Evolutionary conservation across 305 asterid species (phyloP).

Genomic region (Solanum hybrid): DNA sequence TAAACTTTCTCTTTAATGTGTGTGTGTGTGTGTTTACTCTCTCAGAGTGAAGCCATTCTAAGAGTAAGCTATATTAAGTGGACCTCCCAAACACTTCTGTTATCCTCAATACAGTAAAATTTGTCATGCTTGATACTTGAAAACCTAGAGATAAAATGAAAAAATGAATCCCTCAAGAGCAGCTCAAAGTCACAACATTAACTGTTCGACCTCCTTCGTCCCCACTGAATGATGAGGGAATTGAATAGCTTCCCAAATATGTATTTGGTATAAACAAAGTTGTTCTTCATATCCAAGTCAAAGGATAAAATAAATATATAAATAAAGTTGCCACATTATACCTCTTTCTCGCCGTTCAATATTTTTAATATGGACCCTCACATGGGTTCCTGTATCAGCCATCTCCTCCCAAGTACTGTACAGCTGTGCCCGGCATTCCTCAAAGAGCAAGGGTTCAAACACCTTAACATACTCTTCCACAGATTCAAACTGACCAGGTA

Average conservation of each 20-base stretch:
- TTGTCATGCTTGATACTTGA: background rate
- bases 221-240: background rate
- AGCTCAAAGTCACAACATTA: background rate
- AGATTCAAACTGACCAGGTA: constrained; percentile 89
- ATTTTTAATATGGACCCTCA: constrained; percentile 67
- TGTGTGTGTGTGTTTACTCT: background rate
- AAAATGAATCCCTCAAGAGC: background rate
- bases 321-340: constrained; percentile 14
- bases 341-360: constrained; percentile 97
- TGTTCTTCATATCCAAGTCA: background rate
- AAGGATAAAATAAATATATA: background rate
- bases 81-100: background rate
- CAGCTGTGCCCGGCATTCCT: constrained; percentile 95
- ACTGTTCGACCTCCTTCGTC: background rate
- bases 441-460: constrained; percentile 97
- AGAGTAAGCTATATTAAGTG: background rate
- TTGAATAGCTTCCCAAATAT: background rate
- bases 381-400: constrained; percentile 56
- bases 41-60: background rate
- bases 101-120: background rate
- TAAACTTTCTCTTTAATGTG: background rate
- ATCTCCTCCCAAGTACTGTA: constrained; percentile 93
- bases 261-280: background rate
- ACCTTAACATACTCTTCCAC: constrained; percentile 89
- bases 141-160: background rate